Evolutionary conservation across 2,329 filamentous ascomycete genomes (phyloP), one percentile per base, ranked within the genome.

Genomic region (Lachnum nothofagi): DNA sequence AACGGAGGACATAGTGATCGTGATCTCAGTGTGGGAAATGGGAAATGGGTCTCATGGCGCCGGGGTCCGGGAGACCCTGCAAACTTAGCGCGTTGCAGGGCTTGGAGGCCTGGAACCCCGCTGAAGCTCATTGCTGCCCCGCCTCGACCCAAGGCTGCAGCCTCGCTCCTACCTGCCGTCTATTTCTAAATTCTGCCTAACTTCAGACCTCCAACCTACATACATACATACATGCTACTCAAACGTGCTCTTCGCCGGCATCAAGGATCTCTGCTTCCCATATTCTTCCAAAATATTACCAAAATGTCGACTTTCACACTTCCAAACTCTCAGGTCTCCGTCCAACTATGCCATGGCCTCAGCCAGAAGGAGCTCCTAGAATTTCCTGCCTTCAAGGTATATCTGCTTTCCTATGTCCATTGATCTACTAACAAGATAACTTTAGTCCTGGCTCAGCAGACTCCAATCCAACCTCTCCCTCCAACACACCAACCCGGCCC

Each of bases 381-480:
- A 5, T 80, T 79, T 56, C 67, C 67, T 5, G 75, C 77, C 0
- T 79, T 80, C 58, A 74, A 69, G 12, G 76, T 76, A 62, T 24
- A 27, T 35, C 22, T 4, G 42, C 20, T 27, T 25, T 5, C 7
- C n/a, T 19, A 38, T 22, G 16, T 4, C 10, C 24, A n/a, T 39
- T 27, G 31, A 42, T 46, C n/a, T 10, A 17, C 5, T 22, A 16
- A 41, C 10, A 34, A 10, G 39, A 25, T 16, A 37, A 40, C 17
- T 7, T 27, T 20, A 63, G 60, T 57, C 52, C 48, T 63, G 60
- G 60, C 46, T 59, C 41, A 27, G 29, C 20, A 53, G 44, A n/a
- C 44, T 62, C 1, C 53, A 57, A 51, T 27, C 48, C 23, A 59
- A 57, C 40, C 51, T 63, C 37, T 42, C 47, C 2, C 52, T 54